A percentile compares a stretch with the other conserved stretches of the same genome.
Evolutionary conservation across 805 yeast genomes (phyloP).

Genomic region (Saccharomycopsis sp.): DNA sequence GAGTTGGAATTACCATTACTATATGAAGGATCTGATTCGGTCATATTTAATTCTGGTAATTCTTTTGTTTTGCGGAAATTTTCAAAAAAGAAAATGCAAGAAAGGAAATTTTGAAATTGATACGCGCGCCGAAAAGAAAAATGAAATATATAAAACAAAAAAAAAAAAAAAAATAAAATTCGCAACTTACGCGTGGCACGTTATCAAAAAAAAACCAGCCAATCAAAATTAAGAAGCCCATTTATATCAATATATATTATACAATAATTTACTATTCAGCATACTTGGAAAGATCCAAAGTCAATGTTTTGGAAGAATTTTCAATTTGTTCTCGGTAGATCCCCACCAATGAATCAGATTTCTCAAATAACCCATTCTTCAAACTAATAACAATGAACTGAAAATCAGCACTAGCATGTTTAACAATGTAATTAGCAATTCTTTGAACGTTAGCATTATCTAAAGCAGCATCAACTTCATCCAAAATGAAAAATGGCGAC

Average conservation of each 20-base stretch:
- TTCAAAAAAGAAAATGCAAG: too few relatives aligned
- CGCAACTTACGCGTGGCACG: too few relatives aligned
- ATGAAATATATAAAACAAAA: too few relatives aligned
- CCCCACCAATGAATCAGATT: conserved; percentile 87
- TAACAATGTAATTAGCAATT: conserved; percentile 78
- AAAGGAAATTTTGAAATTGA: too few relatives aligned
- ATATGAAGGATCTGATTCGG: background rate
- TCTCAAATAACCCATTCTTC: conserved; percentile 80
- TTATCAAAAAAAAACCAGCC: too few relatives aligned
- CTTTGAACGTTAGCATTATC: conserved; percentile 82
- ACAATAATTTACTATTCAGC: background rate
- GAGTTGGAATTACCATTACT: background rate
- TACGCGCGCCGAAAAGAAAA: too few relatives aligned
- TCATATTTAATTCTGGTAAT: too few relatives aligned
- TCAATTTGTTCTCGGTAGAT: conserved; percentile 76
- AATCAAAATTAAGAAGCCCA: too few relatives aligned
- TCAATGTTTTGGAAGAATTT: conserved; percentile 66
- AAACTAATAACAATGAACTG: conserved; percentile 92
- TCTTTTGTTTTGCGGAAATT: too few relatives aligned
- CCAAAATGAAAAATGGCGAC: conserved; percentile 91
- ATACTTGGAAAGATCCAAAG: conserved; percentile 63
- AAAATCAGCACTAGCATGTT: conserved; percentile 66
- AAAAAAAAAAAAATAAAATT: too few relatives aligned
- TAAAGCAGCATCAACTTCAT: conserved; percentile 97
- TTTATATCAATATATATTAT: too few relatives aligned